These are phyloP conservation scores for Centaurea solstitialis DNA, from an alignment of 129 eudicot genomes.

Conservation along the genomic window DNA sequence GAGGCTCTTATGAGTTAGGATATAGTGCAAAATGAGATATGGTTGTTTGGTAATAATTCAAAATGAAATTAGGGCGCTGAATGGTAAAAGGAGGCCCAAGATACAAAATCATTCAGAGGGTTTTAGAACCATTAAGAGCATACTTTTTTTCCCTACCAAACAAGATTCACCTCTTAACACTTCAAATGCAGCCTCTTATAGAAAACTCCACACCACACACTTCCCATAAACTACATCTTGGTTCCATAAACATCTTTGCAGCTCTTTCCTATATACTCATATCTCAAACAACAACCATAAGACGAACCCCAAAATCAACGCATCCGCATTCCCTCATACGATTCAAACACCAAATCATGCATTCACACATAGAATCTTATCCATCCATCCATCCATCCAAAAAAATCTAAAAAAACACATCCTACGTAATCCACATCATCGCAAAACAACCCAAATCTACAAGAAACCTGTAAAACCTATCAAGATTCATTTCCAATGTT, in stretches of 20 bases:
- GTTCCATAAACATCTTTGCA: not conserved
- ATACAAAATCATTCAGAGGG: too few relatives aligned
- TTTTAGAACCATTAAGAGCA: too few relatives aligned
- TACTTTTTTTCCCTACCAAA: too few relatives aligned
- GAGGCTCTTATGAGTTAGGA: too few relatives aligned
- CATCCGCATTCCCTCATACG: not conserved
- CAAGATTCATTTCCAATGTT: not conserved
- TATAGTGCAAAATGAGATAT: too few relatives aligned
- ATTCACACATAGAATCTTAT: not conserved
- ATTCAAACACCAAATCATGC: conserved; percentile 9
- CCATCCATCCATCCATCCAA: not conserved
- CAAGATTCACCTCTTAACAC: too few relatives aligned
- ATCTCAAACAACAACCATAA: not conserved
- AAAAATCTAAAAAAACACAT: conserved; percentile 8
- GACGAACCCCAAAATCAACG: not conserved
- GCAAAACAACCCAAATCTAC: not conserved
- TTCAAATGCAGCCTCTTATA: not conserved
- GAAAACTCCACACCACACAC: not conserved
- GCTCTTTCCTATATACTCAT: not conserved
- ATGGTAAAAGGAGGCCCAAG: too few relatives aligned
- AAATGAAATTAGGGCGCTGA: too few relatives aligned
- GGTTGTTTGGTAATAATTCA: too few relatives aligned
- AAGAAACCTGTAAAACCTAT: not conserved
- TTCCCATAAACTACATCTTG: conserved; percentile 3
- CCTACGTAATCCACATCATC: not conserved